Base-by-base conservation (phyloP, 2,329 filamentous ascomycete genomes). In the Geosmithia morbida region DNA sequence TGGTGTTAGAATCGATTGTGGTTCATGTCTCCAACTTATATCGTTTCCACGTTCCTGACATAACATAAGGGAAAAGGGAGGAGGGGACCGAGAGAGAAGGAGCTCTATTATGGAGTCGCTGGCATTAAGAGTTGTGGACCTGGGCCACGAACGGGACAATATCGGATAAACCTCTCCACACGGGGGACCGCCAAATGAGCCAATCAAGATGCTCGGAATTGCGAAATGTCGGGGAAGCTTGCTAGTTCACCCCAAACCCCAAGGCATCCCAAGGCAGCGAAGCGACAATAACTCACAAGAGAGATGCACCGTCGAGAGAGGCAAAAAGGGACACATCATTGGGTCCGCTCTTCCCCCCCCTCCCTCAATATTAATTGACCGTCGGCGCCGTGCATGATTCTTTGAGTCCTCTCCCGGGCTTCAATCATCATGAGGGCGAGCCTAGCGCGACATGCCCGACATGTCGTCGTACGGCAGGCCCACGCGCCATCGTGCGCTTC, bases 391-490 rank as follows among this genome's bases (percentile, higher is more conserved):
- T 8, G 22, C 33, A 37, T 37, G 33, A 37, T 37, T 37, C 13
- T 37, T 16, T 16, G 14, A 16, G 11, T 37, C 33, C 33, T 11
- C 33, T 37, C 33, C 14, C 10, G 33, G 33, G 33, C 33, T 11
- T 37, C 33, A 11, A 43, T 43, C 59, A 67, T 53, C 55, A 70
- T 70, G 67, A 67, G 67, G 65, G 64, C 66, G 57, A 61, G 62
- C 53, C 54, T 69, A 55, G 65, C 66, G 61, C 66, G 66, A 54
- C 64, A 69, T 62, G 65, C 64, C 59, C 65, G 59, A 58, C 63
- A 64, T 55, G 57, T 65, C 53, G 57, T 66, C 51, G 56, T 61
- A 56, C 56, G 57, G 54, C 62, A 59, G 44, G 51, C 58, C 46
- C 51, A 59, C 49, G 54, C 59, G 49, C 58, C 65, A 46, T 59